phyloP scores from a whole-genome alignment of 1,284 basidiomycete genomes.

The Schizopora paradoxa region DNA sequence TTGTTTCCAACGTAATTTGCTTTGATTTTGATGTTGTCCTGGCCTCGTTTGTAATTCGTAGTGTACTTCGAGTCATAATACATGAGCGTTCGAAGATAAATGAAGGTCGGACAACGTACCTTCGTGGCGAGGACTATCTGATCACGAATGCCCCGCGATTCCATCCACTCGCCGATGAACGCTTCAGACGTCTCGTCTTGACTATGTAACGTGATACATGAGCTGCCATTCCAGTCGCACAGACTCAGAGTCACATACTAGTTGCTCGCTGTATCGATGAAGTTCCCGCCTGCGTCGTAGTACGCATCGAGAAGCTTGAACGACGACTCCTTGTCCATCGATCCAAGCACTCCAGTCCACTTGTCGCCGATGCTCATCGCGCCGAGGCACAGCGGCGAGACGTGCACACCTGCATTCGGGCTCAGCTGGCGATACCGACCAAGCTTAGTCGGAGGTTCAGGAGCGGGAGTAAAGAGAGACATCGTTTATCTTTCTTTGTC shows the following conservation, averaged over 20 bases:
- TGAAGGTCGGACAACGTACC: conserved; percentile 17
- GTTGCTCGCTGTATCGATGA: conserved; percentile 30
- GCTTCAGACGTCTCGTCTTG: conserved; percentile 30
- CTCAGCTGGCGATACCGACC: conserved; percentile 40
- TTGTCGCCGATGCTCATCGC: conserved; percentile 47
- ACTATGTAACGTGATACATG: conserved; percentile 7
- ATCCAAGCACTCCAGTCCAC: conserved; percentile 33
- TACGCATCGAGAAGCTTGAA: conserved; percentile 39
- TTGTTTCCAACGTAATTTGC: conserved; percentile 44
- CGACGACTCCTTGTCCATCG: conserved; percentile 33
- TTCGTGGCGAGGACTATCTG: conserved; percentile 42
- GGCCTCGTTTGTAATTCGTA: conserved; percentile 28
- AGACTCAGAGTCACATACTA: conserved; percentile 23
- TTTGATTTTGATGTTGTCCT: conserved; percentile 29
- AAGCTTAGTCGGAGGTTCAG: conserved; percentile 32
- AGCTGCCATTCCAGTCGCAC: background rate
- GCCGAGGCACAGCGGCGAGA: conserved; percentile 51
- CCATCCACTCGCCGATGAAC: conserved; percentile 41
- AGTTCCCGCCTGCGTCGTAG: conserved; percentile 33
- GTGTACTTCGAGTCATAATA: conserved; percentile 27
- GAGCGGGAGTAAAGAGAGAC: conserved; percentile 20
- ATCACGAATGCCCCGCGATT: conserved; percentile 35
- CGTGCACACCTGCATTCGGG: conserved; percentile 39
- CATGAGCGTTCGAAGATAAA: conserved; percentile 4
- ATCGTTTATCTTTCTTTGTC: too few species aligned